phyloP scores from a whole-genome alignment of 1,284 basidiomycete species.

The Malassezia pachydermatis region DNA sequence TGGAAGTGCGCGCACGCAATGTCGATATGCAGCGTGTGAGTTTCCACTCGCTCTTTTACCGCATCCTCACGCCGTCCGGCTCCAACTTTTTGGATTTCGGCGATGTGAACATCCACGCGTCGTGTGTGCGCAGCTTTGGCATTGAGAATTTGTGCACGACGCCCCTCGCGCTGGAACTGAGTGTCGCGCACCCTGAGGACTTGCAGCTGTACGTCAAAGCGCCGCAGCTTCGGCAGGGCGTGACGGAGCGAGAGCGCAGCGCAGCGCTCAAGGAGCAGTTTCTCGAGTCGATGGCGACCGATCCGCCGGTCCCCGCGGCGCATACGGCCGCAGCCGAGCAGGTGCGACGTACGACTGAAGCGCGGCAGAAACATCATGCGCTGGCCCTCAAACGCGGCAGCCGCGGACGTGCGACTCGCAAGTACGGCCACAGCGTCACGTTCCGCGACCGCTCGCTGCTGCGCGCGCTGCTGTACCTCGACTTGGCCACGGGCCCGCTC shows the following conservation, averaged over 20 bases:
- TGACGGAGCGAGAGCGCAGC: constrained; percentile 24
- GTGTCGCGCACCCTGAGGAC: constrained; percentile 52
- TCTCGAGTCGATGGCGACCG: constrained; percentile 51
- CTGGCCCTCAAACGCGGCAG: constrained; percentile 51
- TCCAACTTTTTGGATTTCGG: constrained; percentile 53
- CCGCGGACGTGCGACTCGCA: constrained; percentile 50
- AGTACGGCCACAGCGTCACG: constrained; percentile 50
- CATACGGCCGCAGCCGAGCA: not conserved
- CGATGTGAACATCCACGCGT: constrained; percentile 52
- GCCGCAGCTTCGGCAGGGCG: constrained; percentile 9
- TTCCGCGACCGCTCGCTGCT: constrained; percentile 52
- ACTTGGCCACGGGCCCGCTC: constrained; percentile 49
- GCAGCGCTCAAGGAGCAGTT: constrained; percentile 50
- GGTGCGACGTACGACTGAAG: not conserved
- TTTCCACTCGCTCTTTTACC: constrained; percentile 53
- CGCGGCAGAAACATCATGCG: constrained; percentile 35
- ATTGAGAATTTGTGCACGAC: constrained; percentile 51
- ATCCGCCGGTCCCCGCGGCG: constrained; percentile 23
- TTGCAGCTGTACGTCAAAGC: constrained; percentile 51
- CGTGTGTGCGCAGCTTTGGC: constrained; percentile 50
- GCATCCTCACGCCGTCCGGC: constrained; percentile 52
- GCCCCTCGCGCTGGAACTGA: constrained; percentile 50
- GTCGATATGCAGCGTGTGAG: constrained; percentile 53
- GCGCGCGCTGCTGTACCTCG: constrained; percentile 50
- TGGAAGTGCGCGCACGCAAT: constrained; percentile 51